Conservation (phyloP, 2,329 filamentous ascomycete genomes). For the Cordyceps pruinosa region DNA sequence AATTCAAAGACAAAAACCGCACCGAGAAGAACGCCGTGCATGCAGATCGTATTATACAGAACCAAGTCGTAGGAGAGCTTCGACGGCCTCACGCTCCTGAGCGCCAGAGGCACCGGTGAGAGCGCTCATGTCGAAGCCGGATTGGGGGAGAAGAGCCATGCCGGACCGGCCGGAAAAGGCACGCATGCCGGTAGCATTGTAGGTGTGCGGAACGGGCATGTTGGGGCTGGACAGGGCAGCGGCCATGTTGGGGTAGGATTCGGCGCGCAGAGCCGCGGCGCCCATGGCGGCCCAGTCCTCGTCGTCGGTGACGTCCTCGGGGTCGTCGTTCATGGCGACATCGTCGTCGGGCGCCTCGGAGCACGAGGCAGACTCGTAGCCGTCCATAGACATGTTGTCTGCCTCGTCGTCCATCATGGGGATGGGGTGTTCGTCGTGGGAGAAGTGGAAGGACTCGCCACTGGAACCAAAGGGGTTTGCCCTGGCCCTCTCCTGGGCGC, state of each 20-base stretch:
- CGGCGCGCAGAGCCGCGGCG: constrained; percentile 70
- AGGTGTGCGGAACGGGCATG: constrained; percentile 34
- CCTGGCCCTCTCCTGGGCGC: constrained; percentile 41
- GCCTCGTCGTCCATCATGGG: constrained; percentile 70
- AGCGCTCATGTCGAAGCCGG: constrained; percentile 45
- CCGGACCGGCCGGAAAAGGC: constrained; percentile 44
- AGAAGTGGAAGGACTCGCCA: constrained; percentile 68
- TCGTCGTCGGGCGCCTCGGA: constrained; percentile 67
- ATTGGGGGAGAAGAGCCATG: constrained; percentile 47
- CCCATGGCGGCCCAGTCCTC: constrained; percentile 93
- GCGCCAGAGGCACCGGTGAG: constrained; percentile 51
- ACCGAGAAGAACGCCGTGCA: constrained; percentile 44
- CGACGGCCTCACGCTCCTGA: constrained; percentile 75
- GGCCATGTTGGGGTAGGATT: constrained; percentile 51
- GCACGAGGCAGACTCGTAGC: constrained; percentile 63
- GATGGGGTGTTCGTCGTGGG: constrained; percentile 59
- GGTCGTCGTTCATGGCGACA: constrained; percentile 63
- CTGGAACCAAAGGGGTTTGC: constrained; percentile 50
- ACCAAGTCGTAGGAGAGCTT: constrained; percentile 73
- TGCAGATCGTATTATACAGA: constrained; percentile 60
- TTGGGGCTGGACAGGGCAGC: constrained; percentile 43
- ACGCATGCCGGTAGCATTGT: constrained; percentile 40
- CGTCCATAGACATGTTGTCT: constrained; percentile 88
- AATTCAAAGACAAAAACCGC: constrained; percentile 11
- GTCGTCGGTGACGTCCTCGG: constrained; percentile 84